Evolutionary conservation across 768 basidiomycete species (phyloP).

Genomic region (Cantharellus anzutake): DNA sequence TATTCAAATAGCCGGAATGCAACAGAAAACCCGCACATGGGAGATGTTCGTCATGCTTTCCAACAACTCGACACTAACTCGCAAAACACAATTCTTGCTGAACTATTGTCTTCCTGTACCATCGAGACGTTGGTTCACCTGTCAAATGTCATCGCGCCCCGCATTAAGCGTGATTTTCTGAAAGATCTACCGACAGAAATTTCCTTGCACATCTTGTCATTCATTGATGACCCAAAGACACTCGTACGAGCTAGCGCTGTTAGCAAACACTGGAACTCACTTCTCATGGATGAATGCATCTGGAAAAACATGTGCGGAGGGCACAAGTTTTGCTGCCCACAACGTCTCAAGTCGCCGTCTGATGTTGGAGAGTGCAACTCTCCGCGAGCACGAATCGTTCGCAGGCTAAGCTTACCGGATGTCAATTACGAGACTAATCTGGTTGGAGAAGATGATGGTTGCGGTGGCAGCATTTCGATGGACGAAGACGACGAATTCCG

Average conservation of each 20-base stretch:
- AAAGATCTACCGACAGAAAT: slow-evolving; percentile 49
- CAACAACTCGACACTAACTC: neutral
- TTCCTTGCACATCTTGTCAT: slow-evolving; percentile 51
- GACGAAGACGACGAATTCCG: too few species aligned
- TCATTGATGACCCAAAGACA: slow-evolving; percentile 54
- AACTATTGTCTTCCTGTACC: slow-evolving; percentile 6
- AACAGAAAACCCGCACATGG: too few species aligned
- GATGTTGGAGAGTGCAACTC: neutral
- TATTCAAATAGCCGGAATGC: too few species aligned
- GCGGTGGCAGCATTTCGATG: too few species aligned
- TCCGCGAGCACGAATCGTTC: neutral
- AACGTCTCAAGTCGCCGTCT: neutral
- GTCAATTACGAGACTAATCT: neutral
- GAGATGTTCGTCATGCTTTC: slow-evolving; percentile 2
- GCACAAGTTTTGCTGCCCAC: slow-evolving; percentile 24
- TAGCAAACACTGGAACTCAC: slow-evolving; percentile 45
- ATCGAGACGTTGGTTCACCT: slow-evolving; percentile 8
- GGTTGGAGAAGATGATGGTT: too few species aligned
- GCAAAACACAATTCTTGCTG: slow-evolving; percentile 6
- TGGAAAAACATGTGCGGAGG: slow-evolving; percentile 61
- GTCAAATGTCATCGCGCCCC: slow-evolving; percentile 9
- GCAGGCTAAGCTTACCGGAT: neutral
- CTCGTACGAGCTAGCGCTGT: slow-evolving; percentile 54
- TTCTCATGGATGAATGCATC: slow-evolving; percentile 54
- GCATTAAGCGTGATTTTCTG: slow-evolving; percentile 17